Conservation (phyloP, 1,284 basidiomycete species). For the Entoloma clypeatum region DNA sequence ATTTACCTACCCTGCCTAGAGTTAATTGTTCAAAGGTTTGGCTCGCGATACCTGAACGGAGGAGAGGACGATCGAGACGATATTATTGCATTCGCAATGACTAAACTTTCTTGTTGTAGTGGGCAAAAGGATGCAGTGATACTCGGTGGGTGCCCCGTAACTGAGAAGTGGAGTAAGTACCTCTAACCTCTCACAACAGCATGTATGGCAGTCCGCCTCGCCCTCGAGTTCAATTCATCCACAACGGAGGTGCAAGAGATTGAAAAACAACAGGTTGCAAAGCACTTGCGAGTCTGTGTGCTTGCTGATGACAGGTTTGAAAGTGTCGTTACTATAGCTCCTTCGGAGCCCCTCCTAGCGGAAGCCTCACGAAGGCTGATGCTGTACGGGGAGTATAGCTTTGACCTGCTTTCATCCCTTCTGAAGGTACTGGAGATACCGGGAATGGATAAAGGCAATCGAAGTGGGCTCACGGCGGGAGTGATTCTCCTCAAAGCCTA, state of each 20-base stretch:
- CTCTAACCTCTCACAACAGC: slow-evolving; percentile 18
- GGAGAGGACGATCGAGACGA: slow-evolving; percentile 6
- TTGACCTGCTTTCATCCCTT: background rate
- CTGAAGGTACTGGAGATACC: slow-evolving; percentile 7
- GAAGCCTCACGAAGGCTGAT: slow-evolving; percentile 13
- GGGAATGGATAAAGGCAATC: slow-evolving; percentile 15
- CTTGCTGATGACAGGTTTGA: slow-evolving; percentile 18
- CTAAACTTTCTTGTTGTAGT: too few species aligned
- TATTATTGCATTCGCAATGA: slow-evolving; percentile 20
- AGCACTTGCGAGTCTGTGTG: slow-evolving; percentile 29
- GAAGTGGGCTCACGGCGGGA: slow-evolving; percentile 4
- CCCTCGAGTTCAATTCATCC: slow-evolving; percentile 26
- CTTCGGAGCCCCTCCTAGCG: slow-evolving; percentile 21
- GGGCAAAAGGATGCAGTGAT: too few species aligned
- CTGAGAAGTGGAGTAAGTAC: background rate
- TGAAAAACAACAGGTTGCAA: slow-evolving; percentile 26
- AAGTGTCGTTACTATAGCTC: slow-evolving; percentile 22
- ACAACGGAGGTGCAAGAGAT: slow-evolving; percentile 4
- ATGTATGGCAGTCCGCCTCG: slow-evolving; percentile 26
- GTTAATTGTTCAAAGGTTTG: slow-evolving; percentile 17
- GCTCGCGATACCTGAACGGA: slow-evolving; percentile 12
- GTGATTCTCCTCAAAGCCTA: slow-evolving; percentile 1
- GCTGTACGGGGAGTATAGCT: too few species aligned
- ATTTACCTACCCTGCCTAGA: background rate
- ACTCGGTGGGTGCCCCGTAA: too few species aligned